Evolutionary conservation across 2,329 filamentous ascomycete genomes (phyloP).

Genomic region (Hirsutella minnesotensis): DNA sequence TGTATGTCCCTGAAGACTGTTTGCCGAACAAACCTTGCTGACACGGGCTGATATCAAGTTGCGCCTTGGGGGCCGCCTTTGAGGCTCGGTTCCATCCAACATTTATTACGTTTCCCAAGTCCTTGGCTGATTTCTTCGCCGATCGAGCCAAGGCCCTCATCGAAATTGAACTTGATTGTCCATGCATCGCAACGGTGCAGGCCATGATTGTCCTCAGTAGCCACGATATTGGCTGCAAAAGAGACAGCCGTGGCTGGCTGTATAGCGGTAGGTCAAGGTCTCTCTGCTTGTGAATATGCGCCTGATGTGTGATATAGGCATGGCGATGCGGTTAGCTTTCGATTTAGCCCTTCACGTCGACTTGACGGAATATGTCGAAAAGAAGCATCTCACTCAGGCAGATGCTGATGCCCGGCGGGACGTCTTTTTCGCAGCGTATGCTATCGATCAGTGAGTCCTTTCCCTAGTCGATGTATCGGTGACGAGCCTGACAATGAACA

Average conservation of each 20-base stretch:
- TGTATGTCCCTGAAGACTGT: slow-evolving; percentile 8
- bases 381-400: slow-evolving; percentile 9
- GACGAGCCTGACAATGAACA: no score
- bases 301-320: slow-evolving; percentile 15
- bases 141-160: slow-evolving; percentile 13
- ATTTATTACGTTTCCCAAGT: slow-evolving; percentile 22
- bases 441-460: slow-evolving; percentile 14
- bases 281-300: no score
- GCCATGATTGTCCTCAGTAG: slow-evolving; percentile 14
- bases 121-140: slow-evolving; percentile 15
- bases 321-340: slow-evolving; percentile 15
- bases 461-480: no score
- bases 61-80: slow-evolving; percentile 28
- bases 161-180: slow-evolving; percentile 15
- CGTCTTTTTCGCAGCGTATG: slow-evolving; percentile 19
- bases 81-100: slow-evolving; percentile 28
- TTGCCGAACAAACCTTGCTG: not conserved
- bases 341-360: slow-evolving; percentile 15
- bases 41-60: slow-evolving; percentile 13
- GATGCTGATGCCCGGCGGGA: slow-evolving; percentile 15
- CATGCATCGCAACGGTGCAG: slow-evolving; percentile 14
- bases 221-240: slow-evolving; percentile 14
- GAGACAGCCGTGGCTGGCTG: slow-evolving; percentile 14
- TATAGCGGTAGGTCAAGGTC: slow-evolving; percentile 11
- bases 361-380: slow-evolving; percentile 12